Evolutionary conservation across 2,329 filamentous ascomycete genomes (phyloP), one percentile per base, ranked within the genome.

Genomic region (Purpureocillium takamizusanense): DNA sequence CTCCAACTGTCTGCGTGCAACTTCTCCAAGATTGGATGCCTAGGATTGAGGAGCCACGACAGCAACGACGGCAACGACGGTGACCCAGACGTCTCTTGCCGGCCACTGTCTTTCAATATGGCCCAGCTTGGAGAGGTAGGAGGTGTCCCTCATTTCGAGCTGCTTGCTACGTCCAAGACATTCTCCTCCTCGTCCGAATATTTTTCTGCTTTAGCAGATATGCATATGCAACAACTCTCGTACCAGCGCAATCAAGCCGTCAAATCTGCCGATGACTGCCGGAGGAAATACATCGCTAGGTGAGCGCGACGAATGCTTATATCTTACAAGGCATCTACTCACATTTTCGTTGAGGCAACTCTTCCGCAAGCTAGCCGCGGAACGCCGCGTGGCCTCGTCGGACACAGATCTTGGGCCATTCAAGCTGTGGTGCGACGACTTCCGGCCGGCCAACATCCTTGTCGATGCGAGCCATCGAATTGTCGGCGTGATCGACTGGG

Each of bases 401-500:
- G 44, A 49, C 4, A 51, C 51, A 17, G 42, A 44, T 8, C 30
- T 44, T 11, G 50, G 46, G 36, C 31, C 33, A 12, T 44, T 44
- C 16, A 36, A 37, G 12, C 43, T 62, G 13, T 61, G 47, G 41
- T 47, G 42, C 31, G 54, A 60, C 37, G 55, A 60, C 35, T 51
- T 62, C n/a, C 40, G 52, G 10, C 47, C 57, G 12, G 42, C 44
- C 4, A 63, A 63, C 28, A 42, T 60, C 16, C 45, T 63, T 3
- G 7, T 61, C 4, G 46, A 56, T 23, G 40, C 47, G 3, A 33
- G 52, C 12, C 32, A 54, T 2, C 37, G 47, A 0, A 43, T 65
- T 1, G 49, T 53, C 10, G 56, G 50, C 5, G 50, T 61, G 0
- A 58, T 69, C 4, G 62, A 67, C 42, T 67, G 61, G 61, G 64